Conservation (phyloP, 352 stramenopile genomes). For the Thalassiosira tumida region DNA sequence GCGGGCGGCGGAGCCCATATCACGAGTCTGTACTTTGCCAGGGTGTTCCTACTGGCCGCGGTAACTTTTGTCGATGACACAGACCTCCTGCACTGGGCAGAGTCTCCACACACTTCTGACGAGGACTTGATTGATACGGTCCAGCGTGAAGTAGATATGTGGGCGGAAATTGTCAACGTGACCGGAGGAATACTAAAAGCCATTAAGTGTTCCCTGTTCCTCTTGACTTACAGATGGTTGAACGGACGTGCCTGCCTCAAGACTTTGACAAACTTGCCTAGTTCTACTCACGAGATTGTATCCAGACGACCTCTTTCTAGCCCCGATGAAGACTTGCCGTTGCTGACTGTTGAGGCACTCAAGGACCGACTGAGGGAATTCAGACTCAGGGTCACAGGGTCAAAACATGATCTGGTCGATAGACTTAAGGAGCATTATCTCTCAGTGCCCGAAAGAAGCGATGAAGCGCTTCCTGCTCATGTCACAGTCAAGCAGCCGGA, state of each 20-base stretch:
- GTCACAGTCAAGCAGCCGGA: slow-evolving; percentile 48
- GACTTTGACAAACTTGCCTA: not conserved
- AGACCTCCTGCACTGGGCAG: slow-evolving; percentile 22
- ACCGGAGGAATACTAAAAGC: slow-evolving; percentile 53
- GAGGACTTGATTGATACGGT: not conserved
- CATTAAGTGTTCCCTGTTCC: slow-evolving; percentile 29
- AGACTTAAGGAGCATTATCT: no score
- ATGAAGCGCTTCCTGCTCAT: not conserved
- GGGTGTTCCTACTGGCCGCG: not conserved
- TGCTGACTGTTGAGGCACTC: no score
- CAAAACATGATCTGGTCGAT: no score
- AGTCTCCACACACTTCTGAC: not conserved
- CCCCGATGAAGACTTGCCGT: no score
- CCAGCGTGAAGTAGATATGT: not conserved
- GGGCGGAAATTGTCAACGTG: slow-evolving; percentile 23
- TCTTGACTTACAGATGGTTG: slow-evolving; percentile 39
- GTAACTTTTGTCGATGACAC: slow-evolving; percentile 10
- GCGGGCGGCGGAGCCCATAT: slow-evolving; percentile 3
- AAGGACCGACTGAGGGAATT: not conserved
- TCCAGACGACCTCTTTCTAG: no score
- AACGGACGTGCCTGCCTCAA: slow-evolving; percentile 14
- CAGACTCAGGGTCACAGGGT: no score
- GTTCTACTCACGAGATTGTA: not conserved
- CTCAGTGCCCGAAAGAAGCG: no score
- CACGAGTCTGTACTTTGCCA: not conserved